Evolutionary conservation across 768 basidiomycete species (phyloP), one percentile per base, ranked within the genome.

Genomic region (Paxillus involutus): DNA sequence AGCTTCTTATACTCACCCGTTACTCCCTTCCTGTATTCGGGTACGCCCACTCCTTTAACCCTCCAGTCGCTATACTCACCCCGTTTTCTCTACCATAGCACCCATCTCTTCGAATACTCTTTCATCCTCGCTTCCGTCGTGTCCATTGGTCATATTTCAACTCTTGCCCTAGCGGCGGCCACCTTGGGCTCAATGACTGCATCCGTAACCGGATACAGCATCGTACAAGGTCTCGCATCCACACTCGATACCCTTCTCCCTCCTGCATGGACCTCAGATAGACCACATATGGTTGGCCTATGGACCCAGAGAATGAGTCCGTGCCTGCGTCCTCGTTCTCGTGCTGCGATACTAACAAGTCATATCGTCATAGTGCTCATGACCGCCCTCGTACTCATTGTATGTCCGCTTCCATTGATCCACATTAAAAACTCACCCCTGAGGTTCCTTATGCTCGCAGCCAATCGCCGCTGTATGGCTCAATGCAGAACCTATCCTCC

Each of bases 181-280:
- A 86, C 82, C 17, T 71, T 90, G 11, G 87, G 82, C 2, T 84
- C 82, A 11, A 88, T 90, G 86, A 88, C 87, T 0, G 84, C 84
- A 17, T 82, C 79, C 48, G 84, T 86, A 11, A 67, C 69, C 1
- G 69, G 69, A 29, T 67, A 75, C 44, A 89, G 86, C 58, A 86
- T 96, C 51, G 74, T 94, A 6, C 88, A 89, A 59, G 93, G 93
- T 17, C 83, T 96, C 51, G 75, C 83, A 8, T 90, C 88, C 46
- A 86, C 92, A 0, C 82, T 99, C 17, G 97, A 99, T 68, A 95
- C 95, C 0, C 80, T 99, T 62, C 83, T 98, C 9, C 96, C 97
- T 1, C 84, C 91, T 37, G 94, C 96, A 14, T 99, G 91, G 94
- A 95, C 97, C 0, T 94, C 93, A 3, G 66, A 85, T 1, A 84